Base-by-base conservation (phyloP, 2,329 filamentous ascomycete species). In the Cladobotryum protrusum region DNA sequence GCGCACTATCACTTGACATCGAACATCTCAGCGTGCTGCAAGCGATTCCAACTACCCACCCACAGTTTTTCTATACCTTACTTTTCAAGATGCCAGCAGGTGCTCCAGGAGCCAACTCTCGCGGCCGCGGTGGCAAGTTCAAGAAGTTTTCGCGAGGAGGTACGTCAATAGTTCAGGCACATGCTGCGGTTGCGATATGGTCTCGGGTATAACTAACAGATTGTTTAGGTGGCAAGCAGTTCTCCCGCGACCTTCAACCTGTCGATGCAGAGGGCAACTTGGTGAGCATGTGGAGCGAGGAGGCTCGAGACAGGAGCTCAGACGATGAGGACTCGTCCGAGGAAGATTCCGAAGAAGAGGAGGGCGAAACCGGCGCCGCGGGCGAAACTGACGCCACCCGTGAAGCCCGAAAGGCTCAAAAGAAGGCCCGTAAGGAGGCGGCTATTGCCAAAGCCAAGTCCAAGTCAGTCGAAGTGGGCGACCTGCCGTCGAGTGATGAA, bases 71-170 rank as follows among this genome's bases (percentile, higher is more conserved):
- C 24, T 9, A 29, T 8, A 4, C 24, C 24, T 29, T 29, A 29
- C 33, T 15, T 20, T 43, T 52, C 62, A 71, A 61, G 45, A 77
- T 81, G 78, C 67, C 74, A 64, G 67, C 68, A 55, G 65, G 66
- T 52, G 64, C 67, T 47, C 69, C 75, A 40, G 76, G 74, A 55
- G 62, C 68, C 40, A 74, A 67, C 67, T 77, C 85, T 57, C 80
- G 89, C 66, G 90, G 89, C 60, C 87, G 91, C 66, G 90, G 87
- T 62, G 89, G 91, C 71, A 97, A 97, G 74, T 96, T 92, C 70
- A 87, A 83, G 75, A 97, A 96, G 76, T 89, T 86, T 59, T 90
- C 89, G 60, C 81, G 92, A 72, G 92, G 92, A 78, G 91, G 92
- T 92, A 72, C 60, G 79, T 52, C 18, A 12, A 5, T 18, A 34